These are phyloP conservation scores for Diaporthe citrichinensis DNA, from an alignment of 2,329 filamentous ascomycete genomes.

Conservation along the genomic window DNA sequence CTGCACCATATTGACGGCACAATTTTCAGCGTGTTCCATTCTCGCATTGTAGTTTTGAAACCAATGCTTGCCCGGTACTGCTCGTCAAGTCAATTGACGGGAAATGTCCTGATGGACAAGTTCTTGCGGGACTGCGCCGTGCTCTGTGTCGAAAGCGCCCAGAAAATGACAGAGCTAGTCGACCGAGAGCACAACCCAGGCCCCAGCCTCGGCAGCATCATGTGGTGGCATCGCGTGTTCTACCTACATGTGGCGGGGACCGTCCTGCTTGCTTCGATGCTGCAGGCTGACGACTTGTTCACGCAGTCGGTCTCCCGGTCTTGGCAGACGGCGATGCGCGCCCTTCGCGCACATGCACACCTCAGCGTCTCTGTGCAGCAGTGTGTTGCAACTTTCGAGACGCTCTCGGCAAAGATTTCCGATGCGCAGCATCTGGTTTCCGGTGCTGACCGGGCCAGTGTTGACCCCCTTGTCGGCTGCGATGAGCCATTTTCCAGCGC, in stretches of 20 bases:
- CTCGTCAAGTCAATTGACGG: neutral
- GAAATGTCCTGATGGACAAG: slow-evolving; percentile 18
- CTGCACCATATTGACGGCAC: neutral
- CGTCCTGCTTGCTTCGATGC: slow-evolving; percentile 44
- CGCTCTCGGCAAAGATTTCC: slow-evolving; percentile 33
- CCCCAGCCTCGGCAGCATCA: slow-evolving; percentile 27
- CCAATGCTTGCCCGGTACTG: slow-evolving; percentile 36
- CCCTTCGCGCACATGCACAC: slow-evolving; percentile 45
- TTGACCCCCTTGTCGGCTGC: neutral
- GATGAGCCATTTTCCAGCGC: neutral
- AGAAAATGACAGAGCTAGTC: slow-evolving; percentile 16
- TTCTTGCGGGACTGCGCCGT: slow-evolving; percentile 35
- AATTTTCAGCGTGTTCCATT: slow-evolving; percentile 24
- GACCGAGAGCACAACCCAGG: neutral
- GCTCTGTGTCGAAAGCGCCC: slow-evolving; percentile 20
- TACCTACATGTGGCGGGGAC: slow-evolving; percentile 43
- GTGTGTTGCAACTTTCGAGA: slow-evolving; percentile 39
- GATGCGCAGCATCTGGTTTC: slow-evolving; percentile 13
- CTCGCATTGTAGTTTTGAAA: slow-evolving; percentile 37
- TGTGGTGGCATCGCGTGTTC: slow-evolving; percentile 44
- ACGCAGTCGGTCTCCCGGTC: slow-evolving; percentile 46
- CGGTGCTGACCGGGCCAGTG: neutral
- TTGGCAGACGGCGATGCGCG: slow-evolving; percentile 45
- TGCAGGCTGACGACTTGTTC: slow-evolving; percentile 45
- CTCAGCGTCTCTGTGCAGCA: slow-evolving; percentile 43